phyloP scores from a whole-genome alignment of 2,329 filamentous ascomycete species.

The Immersiporthe knoxdaviesiana region DNA sequence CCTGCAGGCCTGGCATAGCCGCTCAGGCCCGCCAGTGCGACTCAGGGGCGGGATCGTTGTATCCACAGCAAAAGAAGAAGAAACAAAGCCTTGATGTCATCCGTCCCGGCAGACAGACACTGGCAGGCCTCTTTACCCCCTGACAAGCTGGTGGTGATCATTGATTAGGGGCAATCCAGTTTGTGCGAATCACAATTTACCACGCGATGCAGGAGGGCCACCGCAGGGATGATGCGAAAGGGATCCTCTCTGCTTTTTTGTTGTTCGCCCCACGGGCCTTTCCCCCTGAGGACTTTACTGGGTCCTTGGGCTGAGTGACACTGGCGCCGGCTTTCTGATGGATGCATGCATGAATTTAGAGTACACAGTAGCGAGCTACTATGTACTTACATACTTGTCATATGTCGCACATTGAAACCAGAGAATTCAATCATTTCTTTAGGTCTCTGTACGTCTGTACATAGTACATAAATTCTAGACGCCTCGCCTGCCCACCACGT shows the following conservation, averaged over 20 bases:
- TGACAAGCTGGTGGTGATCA: not conserved
- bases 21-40: slow-evolving; percentile 2
- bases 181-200: slow-evolving; percentile 16
- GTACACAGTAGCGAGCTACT: not conserved
- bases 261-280: not conserved
- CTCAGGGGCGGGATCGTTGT: slow-evolving; percentile 12
- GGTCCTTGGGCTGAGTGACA: not conserved
- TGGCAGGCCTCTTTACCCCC: slow-evolving; percentile 6
- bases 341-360: not conserved
- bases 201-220: not conserved
- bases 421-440: not conserved
- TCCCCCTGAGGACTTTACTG: not conserved
- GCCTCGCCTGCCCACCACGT: not conserved
- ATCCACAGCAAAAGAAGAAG: slow-evolving; percentile 4
- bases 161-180: slow-evolving; percentile 9
- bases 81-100: slow-evolving; percentile 11
- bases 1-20: not conserved
- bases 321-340: not conserved
- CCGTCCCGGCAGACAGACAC: not conserved
- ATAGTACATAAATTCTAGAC: not conserved
- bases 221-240: not conserved
- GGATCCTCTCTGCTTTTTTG: not conserved
- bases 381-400: no score
- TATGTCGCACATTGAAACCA: slow-evolving; percentile 2
- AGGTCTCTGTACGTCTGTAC: no score